Conservation (phyloP, 108 stramenopile species). For the Nannochloropsis gaditana region DNA sequence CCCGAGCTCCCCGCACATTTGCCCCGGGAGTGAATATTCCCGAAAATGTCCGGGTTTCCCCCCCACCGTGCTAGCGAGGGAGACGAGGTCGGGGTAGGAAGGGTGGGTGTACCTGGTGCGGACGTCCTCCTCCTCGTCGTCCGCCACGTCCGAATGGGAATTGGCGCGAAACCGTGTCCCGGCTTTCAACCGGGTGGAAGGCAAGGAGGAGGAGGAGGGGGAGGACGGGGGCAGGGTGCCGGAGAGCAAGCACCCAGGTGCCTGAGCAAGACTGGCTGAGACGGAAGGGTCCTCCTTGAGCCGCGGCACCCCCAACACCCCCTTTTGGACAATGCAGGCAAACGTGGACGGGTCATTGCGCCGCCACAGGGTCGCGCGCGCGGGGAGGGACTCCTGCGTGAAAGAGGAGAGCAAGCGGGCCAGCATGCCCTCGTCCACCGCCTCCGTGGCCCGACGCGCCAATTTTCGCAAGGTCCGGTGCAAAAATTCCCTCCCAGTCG, state of each 20-base stretch:
- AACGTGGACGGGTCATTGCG: not conserved
- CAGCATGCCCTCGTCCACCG: not conserved
- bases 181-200: not conserved
- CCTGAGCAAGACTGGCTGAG: not conserved
- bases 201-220: not conserved
- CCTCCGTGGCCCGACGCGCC: not conserved
- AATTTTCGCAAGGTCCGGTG: not conserved
- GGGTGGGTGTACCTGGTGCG: not conserved
- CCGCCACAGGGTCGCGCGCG: not conserved
- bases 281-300: not conserved
- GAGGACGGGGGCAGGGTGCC: not conserved
- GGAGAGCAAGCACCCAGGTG: not conserved
- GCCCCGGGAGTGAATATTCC: not conserved
- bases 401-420: not conserved
- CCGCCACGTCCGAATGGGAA: not conserved
- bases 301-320: not conserved
- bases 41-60: not conserved
- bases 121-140: not conserved
- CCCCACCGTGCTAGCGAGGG: not conserved
- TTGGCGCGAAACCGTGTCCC: not conserved
- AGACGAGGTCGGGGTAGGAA: not conserved
- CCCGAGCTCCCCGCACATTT: not conserved
- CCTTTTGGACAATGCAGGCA: slow-evolving; percentile 10
- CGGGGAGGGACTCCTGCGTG: not conserved
- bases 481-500: not conserved